Percentiles rank a stretch among this genome's conserved stretches.
Evolutionary conservation across 1,284 basidiomycete genomes (phyloP).

Genomic region (Ceratobasidium sp.): DNA sequence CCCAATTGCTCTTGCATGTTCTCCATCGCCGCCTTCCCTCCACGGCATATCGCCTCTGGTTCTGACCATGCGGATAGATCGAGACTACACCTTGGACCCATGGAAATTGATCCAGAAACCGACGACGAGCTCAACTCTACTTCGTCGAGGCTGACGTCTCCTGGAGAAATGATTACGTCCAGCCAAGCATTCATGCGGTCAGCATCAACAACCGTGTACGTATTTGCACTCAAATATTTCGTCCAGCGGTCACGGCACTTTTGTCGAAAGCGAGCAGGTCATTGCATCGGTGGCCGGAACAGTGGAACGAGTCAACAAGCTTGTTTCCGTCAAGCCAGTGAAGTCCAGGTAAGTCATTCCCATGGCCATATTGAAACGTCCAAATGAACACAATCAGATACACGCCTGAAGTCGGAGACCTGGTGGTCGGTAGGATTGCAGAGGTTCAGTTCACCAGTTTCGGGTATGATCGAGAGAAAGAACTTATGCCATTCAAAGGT

Average conservation of each 20-base stretch:
- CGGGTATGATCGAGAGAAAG: neutral
- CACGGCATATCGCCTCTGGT: slow-evolving; percentile 38
- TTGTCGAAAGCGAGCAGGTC: slow-evolving; percentile 85
- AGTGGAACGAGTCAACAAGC: slow-evolving; percentile 94
- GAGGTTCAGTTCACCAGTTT: no score
- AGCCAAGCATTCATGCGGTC: slow-evolving; percentile 83
- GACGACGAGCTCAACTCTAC: slow-evolving; percentile 55
- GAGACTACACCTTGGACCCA: slow-evolving; percentile 54
- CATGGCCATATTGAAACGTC: neutral
- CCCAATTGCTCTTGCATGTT: slow-evolving; percentile 51
- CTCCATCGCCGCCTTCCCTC: slow-evolving; percentile 56
- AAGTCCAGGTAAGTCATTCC: slow-evolving; percentile 71
- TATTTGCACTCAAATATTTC: slow-evolving; percentile 9
- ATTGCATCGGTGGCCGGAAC: slow-evolving; percentile 90
- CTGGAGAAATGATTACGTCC: slow-evolving; percentile 78
- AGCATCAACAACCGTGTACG: slow-evolving; percentile 44
- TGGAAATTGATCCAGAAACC: slow-evolving; percentile 54
- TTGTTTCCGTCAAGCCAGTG: slow-evolving; percentile 88
- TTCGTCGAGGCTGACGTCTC: slow-evolving; percentile 65
- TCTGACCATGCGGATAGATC: slow-evolving; percentile 42
- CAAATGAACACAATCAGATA: slow-evolving; percentile 64
- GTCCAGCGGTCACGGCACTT: slow-evolving; percentile 90
- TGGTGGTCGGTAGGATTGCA: slow-evolving; percentile 94
- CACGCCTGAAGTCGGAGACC: slow-evolving; percentile 96
- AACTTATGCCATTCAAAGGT: slow-evolving; percentile 71